Base-by-base conservation (phyloP, 2,329 filamentous ascomycete genomes). In the Hymenoscyphus occultus region DNA sequence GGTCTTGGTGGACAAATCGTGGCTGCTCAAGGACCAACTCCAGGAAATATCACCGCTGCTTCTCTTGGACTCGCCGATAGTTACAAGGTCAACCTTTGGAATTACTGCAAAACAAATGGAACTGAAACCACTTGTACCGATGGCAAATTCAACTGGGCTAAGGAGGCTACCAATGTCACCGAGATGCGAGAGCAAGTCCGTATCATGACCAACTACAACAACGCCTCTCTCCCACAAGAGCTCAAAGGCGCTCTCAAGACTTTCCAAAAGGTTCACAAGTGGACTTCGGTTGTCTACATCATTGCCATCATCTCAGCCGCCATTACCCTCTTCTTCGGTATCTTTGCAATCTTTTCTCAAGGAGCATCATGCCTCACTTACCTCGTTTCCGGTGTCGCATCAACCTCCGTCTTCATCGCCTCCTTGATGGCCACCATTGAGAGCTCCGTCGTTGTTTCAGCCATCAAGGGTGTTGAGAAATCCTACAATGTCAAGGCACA, bases 41-140 rank as follows among this genome's bases (percentile, higher is more conserved):
- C 56, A 16, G 19, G 12, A 59, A 87, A 86, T 77, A 81, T 88
- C 73, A 87, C 84, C 3, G 85, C 85, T 7, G 70, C 76, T 1
- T 78, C 85, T 31, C 81, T 91, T 56, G 82, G 84, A 63, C 84
- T 76, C 39, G 85, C 84, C 73, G 87, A 94, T 75, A 83, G 87
- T 74, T 98, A 97, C 84, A 85, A 90, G 67, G 83, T 98, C 75
- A 86, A 85, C 74, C 83, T 98, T 45, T 96, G 92, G 90, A 90
- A 90, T 76, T 97, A 93, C 84, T 98, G 95, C 84, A 80, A 82
- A 64, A 86, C 39, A 0, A 69, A 65, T 0, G 71, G 67, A 70
- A 81, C 82, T 72, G 81, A 83, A 68, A 81, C 82, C 69, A 80
- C 83, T 71, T 98, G 94, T 85, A 89, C 87, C 62, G 82, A 87